Evolutionary conservation across 768 basidiomycete genomes (phyloP), one percentile per base, ranked within the genome.

Genomic region (Tylopilus subfusipes): DNA sequence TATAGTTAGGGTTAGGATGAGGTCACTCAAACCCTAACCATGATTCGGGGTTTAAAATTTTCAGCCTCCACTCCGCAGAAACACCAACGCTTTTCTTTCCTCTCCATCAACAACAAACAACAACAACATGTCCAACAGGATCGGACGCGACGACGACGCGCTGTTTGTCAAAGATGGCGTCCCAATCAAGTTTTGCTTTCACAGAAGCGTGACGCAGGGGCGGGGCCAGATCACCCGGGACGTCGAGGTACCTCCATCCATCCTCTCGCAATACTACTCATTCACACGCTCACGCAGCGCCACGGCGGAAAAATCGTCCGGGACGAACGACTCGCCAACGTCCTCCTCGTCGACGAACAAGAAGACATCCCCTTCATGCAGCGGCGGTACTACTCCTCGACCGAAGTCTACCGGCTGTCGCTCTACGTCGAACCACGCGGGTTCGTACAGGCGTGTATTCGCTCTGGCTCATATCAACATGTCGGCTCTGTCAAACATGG

Each of bases 331-430:
- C 14, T 21, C 10, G 44, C 68, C 24, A 49, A 70, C 27, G 64
- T 72, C 6, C 55, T 70, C 9, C 59, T 70, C 25, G 60, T 72
- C 18, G 68, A 70, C 29, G 69, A 71, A 48, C 54, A 71, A 42
- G 52, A 54, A 16, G 50, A 70, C 27, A 22, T 71, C n/a, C 47
- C 34, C 1, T 47, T 69, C 13, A 4, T 71, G n/a, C 68, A 68
- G 6, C 50, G 54, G 2, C 55, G 48, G 18, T 70, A 68, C 40
- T 68, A 70, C 42, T 59, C 58, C 19, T 68, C 66, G 6, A 48
- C 43, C 10, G 52, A 58, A 5, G 47, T 13, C 21, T 53, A 60
- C 29, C 58, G 66, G 21, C 54, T 56, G 25, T 47, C 42, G 14
- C 31, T 72, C 19, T 56, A 56, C 30, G 45, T 70, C 43, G 69